Base-by-base conservation (phyloP, 1,284 basidiomycete genomes). In the Xerocomus minutiporus region DNA sequence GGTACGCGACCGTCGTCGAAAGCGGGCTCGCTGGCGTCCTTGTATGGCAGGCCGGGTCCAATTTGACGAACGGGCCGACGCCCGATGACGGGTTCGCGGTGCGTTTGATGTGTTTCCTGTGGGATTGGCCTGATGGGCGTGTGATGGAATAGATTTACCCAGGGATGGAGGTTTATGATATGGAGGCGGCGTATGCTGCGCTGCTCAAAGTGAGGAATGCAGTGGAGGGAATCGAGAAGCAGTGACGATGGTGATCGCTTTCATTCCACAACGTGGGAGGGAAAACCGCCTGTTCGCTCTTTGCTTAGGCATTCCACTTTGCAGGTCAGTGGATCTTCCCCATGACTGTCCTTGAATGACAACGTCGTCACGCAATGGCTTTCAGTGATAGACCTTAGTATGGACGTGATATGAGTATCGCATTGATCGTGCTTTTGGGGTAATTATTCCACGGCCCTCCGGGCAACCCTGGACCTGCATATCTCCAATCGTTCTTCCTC, bases 1-100 rank as follows among this genome's bases (percentile, higher is more conserved):
- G 59, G 58, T 61, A 62, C 35, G n/a, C 43, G 42, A 53, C 59
- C 41, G 56, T 53, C 28, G 13, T 62, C 38, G 51, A 55, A 8
- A 7, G 48, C 13, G 54, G 57, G 17, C 36, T 61, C 26, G 23
- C 35, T 36, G 35, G 35, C 6, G 35, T 36, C n/a, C 35, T 36
- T 17, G 35, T 36, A 5, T 36, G 35, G 35, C 35, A 36, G 2
- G 35, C 35, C 3, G 35, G 35, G 6, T 36, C 35, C 15, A n/a
- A 36, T 12, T 36, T 36, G 35, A 36, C 15, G 7, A 36, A 7
- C 15, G 35, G 35, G 2, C 35, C n/a, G 7, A 36, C 35, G 8
- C n/a, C 35, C 3, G n/a, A 36, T 36, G 35, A 36, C 17, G 35
- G 35, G 35, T 17, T 36, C 15, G 8, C 35, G n/a, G 35, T 36